A percentile compares a stretch with the other conserved stretches of the same genome.
Conservation (phyloP, 2,329 filamentous ascomycete genomes). For the Verticillium tricorpus region DNA sequence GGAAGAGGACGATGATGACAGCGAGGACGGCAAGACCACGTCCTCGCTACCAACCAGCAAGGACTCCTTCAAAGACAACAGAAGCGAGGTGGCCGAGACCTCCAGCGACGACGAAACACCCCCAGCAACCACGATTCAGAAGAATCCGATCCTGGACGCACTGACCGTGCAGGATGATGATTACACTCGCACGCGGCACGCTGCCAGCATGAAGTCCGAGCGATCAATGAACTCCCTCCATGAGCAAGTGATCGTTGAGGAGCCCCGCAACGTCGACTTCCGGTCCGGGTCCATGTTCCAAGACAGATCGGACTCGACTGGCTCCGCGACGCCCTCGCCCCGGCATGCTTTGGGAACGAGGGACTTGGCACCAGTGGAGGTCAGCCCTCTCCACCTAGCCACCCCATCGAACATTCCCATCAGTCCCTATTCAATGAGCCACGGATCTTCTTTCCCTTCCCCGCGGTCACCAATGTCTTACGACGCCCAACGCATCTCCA, state of each 20-base stretch:
- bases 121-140: conserved; percentile 18
- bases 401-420: conserved; percentile 42
- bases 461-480: conserved; percentile 66
- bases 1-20: conserved; percentile 52
- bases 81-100: conserved; percentile 1
- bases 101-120: conserved; percentile 26
- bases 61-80: neutral
- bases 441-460: conserved; percentile 64
- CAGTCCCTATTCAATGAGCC: conserved; percentile 61
- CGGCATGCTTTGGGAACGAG: conserved; percentile 33
- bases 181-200: conserved; percentile 27
- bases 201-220: conserved; percentile 40
- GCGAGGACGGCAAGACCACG: conserved; percentile 25
- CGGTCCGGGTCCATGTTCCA: conserved; percentile 31
- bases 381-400: conserved; percentile 40
- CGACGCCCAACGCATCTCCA: conserved; percentile 69
- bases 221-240: conserved; percentile 46
- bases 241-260: conserved; percentile 47
- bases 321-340: conserved; percentile 41
- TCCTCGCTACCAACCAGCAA: conserved; percentile 5
- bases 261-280: conserved; percentile 28
- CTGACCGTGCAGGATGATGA: conserved; percentile 17
- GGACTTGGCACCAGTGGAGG: conserved; percentile 47
- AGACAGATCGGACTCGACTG: conserved; percentile 27
- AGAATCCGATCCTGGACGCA: conserved; percentile 17